These are phyloP conservation scores for Penicillium sp. DNA, from an alignment of 2,329 filamentous ascomycete genomes.

Conservation along the genomic window DNA sequence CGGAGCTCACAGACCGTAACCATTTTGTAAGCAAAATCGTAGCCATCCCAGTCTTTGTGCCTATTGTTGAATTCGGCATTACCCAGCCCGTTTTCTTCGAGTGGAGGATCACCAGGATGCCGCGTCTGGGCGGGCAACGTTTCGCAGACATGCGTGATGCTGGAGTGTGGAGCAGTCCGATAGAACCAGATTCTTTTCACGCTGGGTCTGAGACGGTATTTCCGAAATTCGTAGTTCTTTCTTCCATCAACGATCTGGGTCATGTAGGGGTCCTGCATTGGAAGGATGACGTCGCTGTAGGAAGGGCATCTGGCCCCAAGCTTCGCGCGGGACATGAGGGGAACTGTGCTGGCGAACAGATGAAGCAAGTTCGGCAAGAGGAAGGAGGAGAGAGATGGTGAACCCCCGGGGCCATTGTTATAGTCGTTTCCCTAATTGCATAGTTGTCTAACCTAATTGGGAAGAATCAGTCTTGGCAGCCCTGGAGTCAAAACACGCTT, in stretches of 20 bases:
- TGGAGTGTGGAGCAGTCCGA: neutral
- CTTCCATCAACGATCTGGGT: conserved; percentile 1
- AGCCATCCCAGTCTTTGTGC: neutral
- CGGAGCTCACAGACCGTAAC: neutral
- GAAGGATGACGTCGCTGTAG: neutral
- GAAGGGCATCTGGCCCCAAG: neutral
- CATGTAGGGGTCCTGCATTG: conserved; percentile 2
- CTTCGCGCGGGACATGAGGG: neutral
- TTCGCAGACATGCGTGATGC: neutral
- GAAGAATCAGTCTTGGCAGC: no score
- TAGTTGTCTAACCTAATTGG: no score
- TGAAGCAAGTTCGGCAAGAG: no score
- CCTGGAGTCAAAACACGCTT: no score
- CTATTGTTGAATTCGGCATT: neutral
- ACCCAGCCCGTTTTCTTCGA: neutral
- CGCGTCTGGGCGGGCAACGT: neutral
- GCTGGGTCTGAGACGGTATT: neutral
- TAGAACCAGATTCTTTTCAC: conserved; percentile 1
- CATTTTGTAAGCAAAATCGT: neutral
- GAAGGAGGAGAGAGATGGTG: no score
- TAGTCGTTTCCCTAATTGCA: no score
- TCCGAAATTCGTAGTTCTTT: neutral
- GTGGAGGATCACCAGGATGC: neutral
- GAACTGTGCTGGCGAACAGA: no score
- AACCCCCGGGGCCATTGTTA: no score